Base-by-base conservation (phyloP, 352 stramenopile genomes). In the Halophytophthora batemanensis region DNA sequence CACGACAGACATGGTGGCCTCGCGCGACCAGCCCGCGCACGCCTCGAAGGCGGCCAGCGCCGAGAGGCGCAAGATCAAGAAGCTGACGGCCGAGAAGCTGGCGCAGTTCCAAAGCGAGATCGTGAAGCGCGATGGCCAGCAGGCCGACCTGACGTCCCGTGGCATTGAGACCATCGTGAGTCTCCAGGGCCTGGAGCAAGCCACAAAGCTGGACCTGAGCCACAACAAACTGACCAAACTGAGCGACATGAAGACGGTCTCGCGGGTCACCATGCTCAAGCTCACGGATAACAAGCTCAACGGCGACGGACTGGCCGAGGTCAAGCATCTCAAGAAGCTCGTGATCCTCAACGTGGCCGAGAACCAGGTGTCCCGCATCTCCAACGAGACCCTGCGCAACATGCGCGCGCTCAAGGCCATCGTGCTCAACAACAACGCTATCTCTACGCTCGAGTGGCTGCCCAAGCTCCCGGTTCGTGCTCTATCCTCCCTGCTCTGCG, bases 191-290 rank as follows among this genome's bases (percentile, higher is more conserved):
- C 64, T 92, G 17, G 45, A 85, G 50, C 56, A 51, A 11, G 60
- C 50, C 55, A 87, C 83, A 15, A 93, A 90, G 53, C 53, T 95
- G 33, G 81, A 93, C 41, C 56, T 95, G 49, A 95, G 82, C 64
- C 70, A 71, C 69, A 95, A 95, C 60, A 90, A 91, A 48, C 70
- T 95, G 55, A 87, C 82, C 36, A 93, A 90, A 56, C 71, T 93
- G 35, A 78, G 69, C 7, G 67, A 89, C 56, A 61, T 93, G 52
- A 86, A 85, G 55, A 48, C 63, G 2, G 67, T 89, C 2, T 43
- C 67, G 1, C 70, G 66, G 11, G 55, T 88, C 52, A 93, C 82
- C 18, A 88, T 90, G 82, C 68, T 93, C 39, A 88, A 87, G 46
- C 65, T 93, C 21, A 89, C 69, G 13, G 76, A 77, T 55, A 93